These are phyloP conservation scores for Daldinia childiae DNA, from an alignment of 495 filamentous ascomycete species.

Conservation along the genomic window DNA sequence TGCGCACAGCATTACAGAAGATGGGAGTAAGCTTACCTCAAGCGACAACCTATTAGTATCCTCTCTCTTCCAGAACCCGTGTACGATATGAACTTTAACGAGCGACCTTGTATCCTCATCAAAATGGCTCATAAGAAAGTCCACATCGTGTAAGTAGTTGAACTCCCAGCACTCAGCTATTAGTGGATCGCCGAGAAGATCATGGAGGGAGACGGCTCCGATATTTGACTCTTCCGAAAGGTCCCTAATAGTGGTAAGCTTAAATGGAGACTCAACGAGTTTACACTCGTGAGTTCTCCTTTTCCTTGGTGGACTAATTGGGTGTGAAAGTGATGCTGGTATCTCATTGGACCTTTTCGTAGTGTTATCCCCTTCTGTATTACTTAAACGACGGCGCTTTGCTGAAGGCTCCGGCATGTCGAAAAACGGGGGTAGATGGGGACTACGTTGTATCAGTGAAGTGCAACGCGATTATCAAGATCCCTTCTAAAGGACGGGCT, in stretches of 20 bases:
- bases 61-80: conserved; percentile 88
- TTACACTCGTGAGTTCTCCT: conserved; percentile 37
- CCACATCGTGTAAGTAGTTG: conserved; percentile 85
- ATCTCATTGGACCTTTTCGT: not conserved
- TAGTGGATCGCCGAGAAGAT: conserved; percentile 82
- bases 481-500: not conserved
- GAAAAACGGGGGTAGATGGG: not conserved
- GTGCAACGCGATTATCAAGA: not conserved
- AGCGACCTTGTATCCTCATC: conserved; percentile 72
- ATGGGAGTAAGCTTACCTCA: conserved; percentile 59
- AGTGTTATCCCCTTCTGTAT: conserved; percentile 3
- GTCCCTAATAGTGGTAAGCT: conserved; percentile 76
- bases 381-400: conserved; percentile 38
- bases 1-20: not conserved
- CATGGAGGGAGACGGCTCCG: conserved; percentile 71
- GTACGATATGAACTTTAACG: conserved; percentile 78
- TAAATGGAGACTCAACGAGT: conserved; percentile 68
- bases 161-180: conserved; percentile 91
- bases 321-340: conserved; percentile 47
- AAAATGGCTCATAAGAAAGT: conserved; percentile 71
- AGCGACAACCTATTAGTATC: conserved; percentile 67
- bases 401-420: conserved; percentile 40
- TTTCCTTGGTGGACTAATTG: conserved; percentile 55
- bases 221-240: conserved; percentile 69
- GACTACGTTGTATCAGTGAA: not conserved